Evolutionary conservation across 2,329 filamentous ascomycete genomes (phyloP).

Genomic region (Talaromyces verruculosus): DNA sequence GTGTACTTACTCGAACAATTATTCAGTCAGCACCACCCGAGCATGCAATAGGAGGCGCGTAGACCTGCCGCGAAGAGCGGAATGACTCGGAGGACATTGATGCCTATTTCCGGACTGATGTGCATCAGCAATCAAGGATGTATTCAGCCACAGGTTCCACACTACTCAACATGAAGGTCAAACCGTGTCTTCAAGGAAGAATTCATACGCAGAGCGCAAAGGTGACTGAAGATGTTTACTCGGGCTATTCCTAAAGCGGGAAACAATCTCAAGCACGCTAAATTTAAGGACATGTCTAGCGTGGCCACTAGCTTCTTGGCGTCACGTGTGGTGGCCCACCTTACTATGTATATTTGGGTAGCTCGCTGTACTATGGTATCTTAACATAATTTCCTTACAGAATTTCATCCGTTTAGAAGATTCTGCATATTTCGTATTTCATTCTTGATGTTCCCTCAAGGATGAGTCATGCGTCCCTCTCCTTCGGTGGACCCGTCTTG

Average conservation of each 20-base stretch:
- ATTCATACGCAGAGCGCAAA: neutral
- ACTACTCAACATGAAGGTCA: neutral
- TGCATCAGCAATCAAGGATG: neutral
- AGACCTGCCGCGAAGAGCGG: neutral
- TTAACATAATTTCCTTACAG: no score
- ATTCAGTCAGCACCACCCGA: neutral
- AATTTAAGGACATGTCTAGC: neutral
- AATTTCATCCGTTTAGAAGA: neutral
- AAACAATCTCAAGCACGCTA: neutral
- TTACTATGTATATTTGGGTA: no score
- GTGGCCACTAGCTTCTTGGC: no score
- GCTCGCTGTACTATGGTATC: no score
- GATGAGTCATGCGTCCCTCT: neutral
- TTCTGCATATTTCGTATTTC: neutral
- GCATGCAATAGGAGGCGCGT: neutral
- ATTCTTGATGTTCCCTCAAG: neutral
- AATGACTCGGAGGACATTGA: neutral
- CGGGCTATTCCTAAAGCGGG: neutral
- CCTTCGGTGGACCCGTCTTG: neutral
- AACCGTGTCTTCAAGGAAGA: neutral
- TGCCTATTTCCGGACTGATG: neutral
- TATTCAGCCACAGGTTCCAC: neutral
- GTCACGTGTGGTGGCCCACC: no score
- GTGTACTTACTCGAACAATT: neutral
- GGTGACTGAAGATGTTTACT: neutral